These are phyloP conservation scores for Lasiosphaeria miniovina DNA, from an alignment of 495 filamentous ascomycete genomes.

Conservation along the genomic window DNA sequence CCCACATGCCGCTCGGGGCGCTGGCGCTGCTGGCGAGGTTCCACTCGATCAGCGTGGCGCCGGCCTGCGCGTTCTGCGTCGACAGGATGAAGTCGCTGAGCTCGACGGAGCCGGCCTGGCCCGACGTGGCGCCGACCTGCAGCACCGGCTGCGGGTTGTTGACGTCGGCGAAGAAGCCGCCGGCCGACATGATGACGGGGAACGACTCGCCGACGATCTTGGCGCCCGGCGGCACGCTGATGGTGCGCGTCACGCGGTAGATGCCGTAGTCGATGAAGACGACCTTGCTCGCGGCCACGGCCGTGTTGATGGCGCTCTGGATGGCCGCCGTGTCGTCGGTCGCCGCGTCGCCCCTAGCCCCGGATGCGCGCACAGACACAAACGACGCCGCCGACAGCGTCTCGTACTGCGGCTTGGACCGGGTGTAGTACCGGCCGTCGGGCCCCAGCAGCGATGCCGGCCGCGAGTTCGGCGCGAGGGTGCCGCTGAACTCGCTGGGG, in stretches of 20 bases:
- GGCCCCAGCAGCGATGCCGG: conserved; percentile 35
- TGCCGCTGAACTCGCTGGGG: conserved; percentile 29
- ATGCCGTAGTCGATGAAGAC: conserved; percentile 61
- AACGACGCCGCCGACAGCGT: conserved; percentile 50
- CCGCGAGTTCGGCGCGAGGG: conserved; percentile 39
- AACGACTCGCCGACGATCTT: conserved; percentile 83
- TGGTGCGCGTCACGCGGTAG: conserved; percentile 62
- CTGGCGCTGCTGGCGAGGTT: conserved; percentile 59
- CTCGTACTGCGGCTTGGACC: conserved; percentile 60
- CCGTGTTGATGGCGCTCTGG: conserved; percentile 54
- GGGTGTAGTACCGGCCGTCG: conserved; percentile 47
- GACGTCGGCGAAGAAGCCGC: conserved; percentile 64
- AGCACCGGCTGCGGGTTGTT: conserved; percentile 66
- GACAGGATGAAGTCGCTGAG: conserved; percentile 75
- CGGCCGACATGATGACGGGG: conserved; percentile 81
- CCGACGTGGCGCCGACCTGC: conserved; percentile 69
- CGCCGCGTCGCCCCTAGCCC: conserved; percentile 68
- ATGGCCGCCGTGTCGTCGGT: conserved; percentile 68
- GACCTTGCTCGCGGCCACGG: conserved; percentile 57
- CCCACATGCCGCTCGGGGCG: conserved; percentile 80
- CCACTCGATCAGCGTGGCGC: conserved; percentile 73
- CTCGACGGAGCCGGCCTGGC: conserved; percentile 72
- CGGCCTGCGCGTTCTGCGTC: conserved; percentile 64
- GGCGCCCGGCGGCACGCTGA: conserved; percentile 58
- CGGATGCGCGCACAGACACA: conserved; percentile 58